These are phyloP conservation scores for Acacia concinna DNA, from an alignment of 331 rosid genomes.

Conservation along the genomic window DNA sequence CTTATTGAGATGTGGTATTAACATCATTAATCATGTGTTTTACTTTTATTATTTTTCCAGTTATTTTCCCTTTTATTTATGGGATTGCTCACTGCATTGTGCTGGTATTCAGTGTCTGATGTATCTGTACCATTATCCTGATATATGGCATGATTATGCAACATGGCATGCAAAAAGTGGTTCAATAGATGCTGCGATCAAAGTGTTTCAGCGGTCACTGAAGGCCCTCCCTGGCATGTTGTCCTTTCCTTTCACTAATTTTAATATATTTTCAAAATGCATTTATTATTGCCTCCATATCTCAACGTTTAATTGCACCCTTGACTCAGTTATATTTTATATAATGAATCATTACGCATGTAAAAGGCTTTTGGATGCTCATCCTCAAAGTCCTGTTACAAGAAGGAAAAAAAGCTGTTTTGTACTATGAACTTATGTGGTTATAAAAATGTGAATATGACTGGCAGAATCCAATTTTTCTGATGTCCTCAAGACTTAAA, in stretches of 20 bases:
- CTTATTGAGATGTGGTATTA: constrained; percentile 10
- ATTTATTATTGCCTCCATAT: constrained; percentile 19
- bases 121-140: constrained; percentile 96
- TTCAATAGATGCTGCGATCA: constrained; percentile 87
- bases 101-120: constrained; percentile 77
- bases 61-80: constrained; percentile 12
- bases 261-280: constrained; percentile 16
- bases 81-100: constrained; percentile 43
- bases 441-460: not conserved
- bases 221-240: constrained; percentile 93
- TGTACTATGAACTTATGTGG: constrained; percentile 16
- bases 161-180: constrained; percentile 96
- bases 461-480: not conserved
- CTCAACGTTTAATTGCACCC: not conserved
- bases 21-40: constrained; percentile 9
- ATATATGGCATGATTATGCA: constrained; percentile 95
- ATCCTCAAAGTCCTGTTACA: not conserved
- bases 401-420: constrained; percentile 3
- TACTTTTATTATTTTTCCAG: not conserved
- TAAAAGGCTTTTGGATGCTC: not conserved
- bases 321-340: not conserved
- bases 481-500: not conserved
- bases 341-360: not conserved
- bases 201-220: constrained; percentile 90
- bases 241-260: constrained; percentile 22